phyloP scores from a whole-genome alignment of 2,329 filamentous ascomycete species.

The Colletotrichum simmondsii region DNA sequence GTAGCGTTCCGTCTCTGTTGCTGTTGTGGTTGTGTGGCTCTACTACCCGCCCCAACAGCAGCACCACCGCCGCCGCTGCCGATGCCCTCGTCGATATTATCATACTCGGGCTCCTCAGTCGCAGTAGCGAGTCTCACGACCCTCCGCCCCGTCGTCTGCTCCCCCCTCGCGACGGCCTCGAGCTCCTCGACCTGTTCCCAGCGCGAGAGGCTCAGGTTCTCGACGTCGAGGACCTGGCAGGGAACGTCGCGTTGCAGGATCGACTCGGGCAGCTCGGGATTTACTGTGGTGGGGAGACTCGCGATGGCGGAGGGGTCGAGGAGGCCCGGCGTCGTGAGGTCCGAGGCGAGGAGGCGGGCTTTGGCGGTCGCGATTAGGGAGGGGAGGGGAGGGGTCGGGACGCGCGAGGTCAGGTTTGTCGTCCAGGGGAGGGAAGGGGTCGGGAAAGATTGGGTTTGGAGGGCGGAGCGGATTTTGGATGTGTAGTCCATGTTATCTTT shows the following conservation, averaged over 20 bases:
- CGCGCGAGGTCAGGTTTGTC: slow-evolving; percentile 67
- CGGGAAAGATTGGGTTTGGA: slow-evolving; percentile 66
- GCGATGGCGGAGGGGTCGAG: slow-evolving; percentile 53
- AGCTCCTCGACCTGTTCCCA: slow-evolving; percentile 91
- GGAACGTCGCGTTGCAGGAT: slow-evolving; percentile 71
- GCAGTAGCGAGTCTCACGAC: slow-evolving; percentile 74
- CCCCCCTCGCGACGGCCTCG: slow-evolving; percentile 78
- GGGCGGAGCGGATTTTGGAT: slow-evolving; percentile 62
- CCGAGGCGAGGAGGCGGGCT: slow-evolving; percentile 81
- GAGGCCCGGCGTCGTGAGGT: slow-evolving; percentile 73
- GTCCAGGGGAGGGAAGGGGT: slow-evolving; percentile 69
- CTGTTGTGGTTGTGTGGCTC: slow-evolving; percentile 21
- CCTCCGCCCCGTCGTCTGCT: slow-evolving; percentile 80
- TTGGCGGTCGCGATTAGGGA: slow-evolving; percentile 83
- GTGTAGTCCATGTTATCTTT: slow-evolving; percentile 42
- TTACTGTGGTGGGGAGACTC: slow-evolving; percentile 62
- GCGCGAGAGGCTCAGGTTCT: slow-evolving; percentile 81
- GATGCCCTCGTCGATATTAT: slow-evolving; percentile 47
- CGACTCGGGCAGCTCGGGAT: slow-evolving; percentile 64
- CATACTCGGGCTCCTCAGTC: slow-evolving; percentile 62
- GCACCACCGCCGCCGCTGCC: not conserved
- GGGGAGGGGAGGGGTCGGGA: slow-evolving; percentile 69
- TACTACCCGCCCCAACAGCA: not conserved
- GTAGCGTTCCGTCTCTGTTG: slow-evolving; percentile 62
- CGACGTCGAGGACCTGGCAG: slow-evolving; percentile 87